phyloP scores from a whole-genome alignment of 305 asterid genomes.

The Ilex paraguariensis region DNA sequence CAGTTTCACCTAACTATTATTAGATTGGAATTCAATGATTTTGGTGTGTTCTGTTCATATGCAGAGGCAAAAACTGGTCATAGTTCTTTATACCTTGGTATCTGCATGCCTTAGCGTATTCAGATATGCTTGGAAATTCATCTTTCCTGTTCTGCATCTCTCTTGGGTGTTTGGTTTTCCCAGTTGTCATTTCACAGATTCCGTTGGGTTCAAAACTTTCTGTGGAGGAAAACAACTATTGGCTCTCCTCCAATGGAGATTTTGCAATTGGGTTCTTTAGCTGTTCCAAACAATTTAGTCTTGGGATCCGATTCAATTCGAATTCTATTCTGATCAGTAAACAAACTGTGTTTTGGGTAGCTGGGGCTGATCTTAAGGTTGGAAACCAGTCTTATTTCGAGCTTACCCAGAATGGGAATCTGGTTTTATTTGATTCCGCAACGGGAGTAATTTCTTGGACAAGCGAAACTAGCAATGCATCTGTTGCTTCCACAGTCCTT shows the following conservation, averaged over 20 bases:
- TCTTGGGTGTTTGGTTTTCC: slow-evolving; percentile 15
- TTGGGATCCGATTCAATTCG: slow-evolving; percentile 31
- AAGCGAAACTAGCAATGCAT: slow-evolving; percentile 28
- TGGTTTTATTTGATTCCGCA: slow-evolving; percentile 32
- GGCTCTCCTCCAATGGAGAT: slow-evolving; percentile 39
- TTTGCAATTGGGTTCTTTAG: slow-evolving; percentile 35
- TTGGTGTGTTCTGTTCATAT: slow-evolving; percentile 6
- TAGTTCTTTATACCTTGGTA: slow-evolving; percentile 1
- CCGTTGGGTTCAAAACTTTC: slow-evolving; percentile 35
- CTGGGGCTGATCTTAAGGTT: slow-evolving; percentile 34
- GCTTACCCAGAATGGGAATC: slow-evolving; percentile 25
- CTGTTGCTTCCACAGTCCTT: slow-evolving; percentile 34
- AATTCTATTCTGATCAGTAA: slow-evolving; percentile 21
- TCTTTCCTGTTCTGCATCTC: slow-evolving; percentile 15
- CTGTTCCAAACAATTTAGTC: slow-evolving; percentile 19
- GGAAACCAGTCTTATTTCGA: slow-evolving; percentile 29
- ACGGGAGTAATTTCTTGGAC: slow-evolving; percentile 25
- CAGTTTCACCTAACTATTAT: neutral
- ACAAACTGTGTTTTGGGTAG: slow-evolving; percentile 36
- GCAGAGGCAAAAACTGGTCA: slow-evolving; percentile 15
- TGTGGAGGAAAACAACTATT: slow-evolving; percentile 24
- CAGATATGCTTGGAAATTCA: slow-evolving; percentile 22
- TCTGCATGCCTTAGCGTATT: slow-evolving; percentile 13
- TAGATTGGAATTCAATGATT: neutral
- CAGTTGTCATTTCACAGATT: slow-evolving; percentile 24